phyloP scores from a whole-genome alignment of 257 asterid species.

The Primulina tabacum region DNA sequence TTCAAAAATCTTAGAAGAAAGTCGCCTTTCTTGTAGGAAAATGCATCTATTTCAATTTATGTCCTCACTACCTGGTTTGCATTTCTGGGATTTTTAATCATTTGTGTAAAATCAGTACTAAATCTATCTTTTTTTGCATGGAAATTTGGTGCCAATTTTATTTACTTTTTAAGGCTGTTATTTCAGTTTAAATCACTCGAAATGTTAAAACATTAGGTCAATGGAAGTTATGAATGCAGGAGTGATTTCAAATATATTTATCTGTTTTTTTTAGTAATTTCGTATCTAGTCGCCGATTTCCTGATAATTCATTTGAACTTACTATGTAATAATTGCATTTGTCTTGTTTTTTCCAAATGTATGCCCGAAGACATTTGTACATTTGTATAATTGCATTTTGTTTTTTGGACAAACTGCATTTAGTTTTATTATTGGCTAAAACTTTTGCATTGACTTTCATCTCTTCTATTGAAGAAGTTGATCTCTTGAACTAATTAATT shows the following conservation, averaged over 20 bases:
- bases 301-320: background rate
- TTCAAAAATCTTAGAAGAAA: background rate
- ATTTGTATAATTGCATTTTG: no score
- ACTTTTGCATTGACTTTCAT: background rate
- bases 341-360: background rate
- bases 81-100: background rate
- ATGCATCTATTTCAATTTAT: constrained; percentile 15
- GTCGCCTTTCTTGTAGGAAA: constrained; percentile 11
- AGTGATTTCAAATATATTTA: no score
- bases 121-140: constrained; percentile 1
- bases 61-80: constrained; percentile 7
- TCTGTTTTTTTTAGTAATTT: no score
- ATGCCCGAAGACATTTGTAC: background rate
- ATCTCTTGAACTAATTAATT: background rate
- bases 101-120: background rate
- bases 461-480: no score
- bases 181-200: constrained; percentile 6
- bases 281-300: background rate
- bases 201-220: background rate
- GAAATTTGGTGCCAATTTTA: constrained; percentile 10
- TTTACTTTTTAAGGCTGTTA: background rate
- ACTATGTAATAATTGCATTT: background rate
- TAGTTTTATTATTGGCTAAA: no score
- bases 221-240: no score
- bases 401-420: no score